Evolutionary conservation across 148 eudicot species (phyloP), one percentile per base, ranked within the genome.

Genomic region (Rhododendron ovatum): DNA sequence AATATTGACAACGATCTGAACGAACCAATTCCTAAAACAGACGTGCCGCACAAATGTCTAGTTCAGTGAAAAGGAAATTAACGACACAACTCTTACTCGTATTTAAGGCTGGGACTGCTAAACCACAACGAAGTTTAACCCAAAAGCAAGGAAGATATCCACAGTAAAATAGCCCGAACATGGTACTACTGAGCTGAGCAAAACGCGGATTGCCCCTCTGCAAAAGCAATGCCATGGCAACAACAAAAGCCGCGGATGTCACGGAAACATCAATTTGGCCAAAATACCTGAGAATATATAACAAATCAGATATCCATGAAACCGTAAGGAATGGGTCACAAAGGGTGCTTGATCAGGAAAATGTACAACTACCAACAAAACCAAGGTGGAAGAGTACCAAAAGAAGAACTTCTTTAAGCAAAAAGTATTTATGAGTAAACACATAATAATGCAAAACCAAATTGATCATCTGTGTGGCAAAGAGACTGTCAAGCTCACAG

Each of bases 101-200:
- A 90, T 93, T 93, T 53, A 93, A 84, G 81, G 98, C 92, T 39
- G 99, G 99, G 81, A 91, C 93, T 85, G 94, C 93, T 87, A 96
- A 91, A 85, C 94, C 91, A 87, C 99, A 96, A 51, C 99, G 95
- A 82, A 96, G 96, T 92, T 93, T 96, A 84, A 96, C 91, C 99
- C 99, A 96, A 86, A 96, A 96, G 89, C 95, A 95, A 89, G 98
- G 98, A 83, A 96, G 94, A 87, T 94, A 96, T 17, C 99, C 99
- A 88, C 99, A 96, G 89, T 96, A 96, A 89, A 96, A 96, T 78
- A 96, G 78, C 88, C 99, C 98, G 87, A 96, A 96, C 91, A 96
- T 89, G 79, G 99, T 89, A 88, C 98, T 96, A 87, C 96, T 95
- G 65, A 96, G 96, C 89, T 96, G 99, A 78, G 99, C 87, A 92